These are phyloP conservation scores for Zygotorulaspora florentina DNA, from an alignment of 805 yeast genomes.

Conservation along the genomic window DNA sequence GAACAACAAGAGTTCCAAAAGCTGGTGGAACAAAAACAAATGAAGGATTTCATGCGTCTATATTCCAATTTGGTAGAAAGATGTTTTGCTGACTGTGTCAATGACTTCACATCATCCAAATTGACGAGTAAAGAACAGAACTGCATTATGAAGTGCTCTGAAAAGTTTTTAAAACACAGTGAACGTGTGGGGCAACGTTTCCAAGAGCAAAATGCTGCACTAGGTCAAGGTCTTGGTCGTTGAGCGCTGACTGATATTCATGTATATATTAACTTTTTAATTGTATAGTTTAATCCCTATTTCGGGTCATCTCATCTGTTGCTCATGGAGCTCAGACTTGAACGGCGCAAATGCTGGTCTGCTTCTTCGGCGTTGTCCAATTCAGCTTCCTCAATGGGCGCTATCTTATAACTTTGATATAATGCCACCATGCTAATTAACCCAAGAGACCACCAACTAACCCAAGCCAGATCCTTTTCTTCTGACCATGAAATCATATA, in stretches of 20 bases:
- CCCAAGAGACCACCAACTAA: slow-evolving; percentile 35
- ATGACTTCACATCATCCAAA: slow-evolving; percentile 91
- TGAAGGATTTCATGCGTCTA: slow-evolving; percentile 97
- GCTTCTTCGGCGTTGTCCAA: slow-evolving; percentile 16
- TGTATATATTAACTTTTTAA: slow-evolving; percentile 9
- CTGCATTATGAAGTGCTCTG: slow-evolving; percentile 90
- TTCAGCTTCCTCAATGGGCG: slow-evolving; percentile 28
- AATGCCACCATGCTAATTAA: slow-evolving; percentile 28
- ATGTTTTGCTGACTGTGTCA: slow-evolving; percentile 96
- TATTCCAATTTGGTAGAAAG: slow-evolving; percentile 94
- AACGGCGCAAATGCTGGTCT: slow-evolving; percentile 1
- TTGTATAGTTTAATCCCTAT: neutral
- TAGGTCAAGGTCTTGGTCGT: slow-evolving; percentile 64
- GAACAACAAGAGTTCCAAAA: slow-evolving; percentile 97
- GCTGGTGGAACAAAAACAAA: slow-evolving; percentile 93
- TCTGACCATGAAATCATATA: slow-evolving; percentile 39
- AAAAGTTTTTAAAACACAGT: slow-evolving; percentile 94
- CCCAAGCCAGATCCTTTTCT: slow-evolving; percentile 29
- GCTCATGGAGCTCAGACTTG: slow-evolving; percentile 12
- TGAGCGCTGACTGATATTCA: slow-evolving; percentile 8
- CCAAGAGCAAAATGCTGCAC: slow-evolving; percentile 90
- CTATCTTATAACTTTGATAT: slow-evolving; percentile 30
- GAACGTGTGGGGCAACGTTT: slow-evolving; percentile 98
- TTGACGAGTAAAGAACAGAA: slow-evolving; percentile 79
- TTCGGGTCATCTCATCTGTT: slow-evolving; percentile 2